Evolutionary conservation across 129 eudicot species (phyloP), one percentile per base, ranked within the genome.

Genomic region (Pseudognaphalium luteoalbum): DNA sequence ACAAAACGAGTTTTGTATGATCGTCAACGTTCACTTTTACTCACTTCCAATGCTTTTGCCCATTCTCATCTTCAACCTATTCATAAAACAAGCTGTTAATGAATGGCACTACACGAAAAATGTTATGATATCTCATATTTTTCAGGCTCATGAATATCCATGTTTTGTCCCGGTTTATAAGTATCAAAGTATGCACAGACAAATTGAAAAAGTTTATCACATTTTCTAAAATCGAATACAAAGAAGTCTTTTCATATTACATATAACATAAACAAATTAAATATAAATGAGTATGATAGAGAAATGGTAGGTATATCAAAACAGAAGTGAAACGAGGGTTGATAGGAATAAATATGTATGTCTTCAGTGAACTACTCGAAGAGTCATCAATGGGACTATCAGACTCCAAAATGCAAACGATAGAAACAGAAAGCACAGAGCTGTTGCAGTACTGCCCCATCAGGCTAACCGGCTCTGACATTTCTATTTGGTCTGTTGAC

Each of bases 301-400:
- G 6, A 2, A 14, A 64, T 15, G 32, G 15, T 0, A 64, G 39
- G 25, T 33, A 32, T 78, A 83, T 83, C 83, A 83, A 74, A n/a
- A 79, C 41, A 11, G 86, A 65, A 16, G 92, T 85, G 69, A 88
- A 88, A 4, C 90, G 79, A 6, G 88, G 78, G 62, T 79, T 88
- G 74, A 81, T 86, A 3, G 93, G 90, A n/a, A 81, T 70, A 47
- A 88, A 68, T 35, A 85, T 51, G 28, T 83, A 69, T 29, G 35
- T 60, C 4, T 85, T 72, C 35, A 83, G 28, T 0, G 44, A 1
- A 9, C 68, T 3, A 2, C 73, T 63, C 0, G 20, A 21, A 1
- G 88, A 71, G 66, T 88, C 85, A 37, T 88, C 88, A 7, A 88
- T 75, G 0, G 88, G 88, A 0, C 82, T n/a, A n/a, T n/a, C n/a